Evolutionary conservation across 1,284 basidiomycete genomes (phyloP).

Genomic region (Leccinum cinnamomeum): DNA sequence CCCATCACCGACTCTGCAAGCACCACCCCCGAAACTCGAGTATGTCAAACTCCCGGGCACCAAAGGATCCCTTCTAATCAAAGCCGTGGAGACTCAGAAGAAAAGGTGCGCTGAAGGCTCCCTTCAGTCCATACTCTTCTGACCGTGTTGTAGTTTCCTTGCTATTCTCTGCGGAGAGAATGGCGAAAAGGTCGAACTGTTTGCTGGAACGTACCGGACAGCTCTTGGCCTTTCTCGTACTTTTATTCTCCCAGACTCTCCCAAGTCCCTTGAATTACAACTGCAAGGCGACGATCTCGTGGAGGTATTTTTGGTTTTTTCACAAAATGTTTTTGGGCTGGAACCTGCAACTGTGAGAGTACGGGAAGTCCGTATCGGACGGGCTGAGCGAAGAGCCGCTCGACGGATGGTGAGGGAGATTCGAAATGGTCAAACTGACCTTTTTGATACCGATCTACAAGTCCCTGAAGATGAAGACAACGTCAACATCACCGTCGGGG

Average conservation of each 20-base stretch:
- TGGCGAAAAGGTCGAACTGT: constrained; percentile 89
- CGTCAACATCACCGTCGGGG: constrained; percentile 63
- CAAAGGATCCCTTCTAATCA: constrained; percentile 77
- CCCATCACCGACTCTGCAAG: constrained; percentile 43
- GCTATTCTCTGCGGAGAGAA: constrained; percentile 89
- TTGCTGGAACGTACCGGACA: constrained; percentile 82
- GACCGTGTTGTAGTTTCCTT: constrained; percentile 59
- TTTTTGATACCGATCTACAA: constrained; percentile 45
- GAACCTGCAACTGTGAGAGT: constrained; percentile 88
- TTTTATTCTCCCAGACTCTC: constrained; percentile 86
- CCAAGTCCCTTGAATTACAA: constrained; percentile 79
- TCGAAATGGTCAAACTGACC: constrained; percentile 48
- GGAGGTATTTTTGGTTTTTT: constrained; percentile 84
- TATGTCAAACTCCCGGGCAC: constrained; percentile 91
- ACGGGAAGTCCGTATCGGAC: constrained; percentile 84
- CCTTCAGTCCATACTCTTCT: constrained; percentile 4
- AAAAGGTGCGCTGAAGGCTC: constrained; percentile 62
- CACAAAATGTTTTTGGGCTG: constrained; percentile 85
- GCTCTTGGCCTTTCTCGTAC: constrained; percentile 79
- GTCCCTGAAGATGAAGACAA: constrained; percentile 54
- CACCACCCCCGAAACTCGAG: constrained; percentile 80
- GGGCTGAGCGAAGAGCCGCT: constrained; percentile 80
- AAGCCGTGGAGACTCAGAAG: constrained; percentile 82
- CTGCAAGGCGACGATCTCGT: constrained; percentile 90
- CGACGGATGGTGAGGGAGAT: constrained; percentile 70